phyloP scores from a whole-genome alignment of 495 filamentous ascomycete species.

The Tuber calosporum region DNA sequence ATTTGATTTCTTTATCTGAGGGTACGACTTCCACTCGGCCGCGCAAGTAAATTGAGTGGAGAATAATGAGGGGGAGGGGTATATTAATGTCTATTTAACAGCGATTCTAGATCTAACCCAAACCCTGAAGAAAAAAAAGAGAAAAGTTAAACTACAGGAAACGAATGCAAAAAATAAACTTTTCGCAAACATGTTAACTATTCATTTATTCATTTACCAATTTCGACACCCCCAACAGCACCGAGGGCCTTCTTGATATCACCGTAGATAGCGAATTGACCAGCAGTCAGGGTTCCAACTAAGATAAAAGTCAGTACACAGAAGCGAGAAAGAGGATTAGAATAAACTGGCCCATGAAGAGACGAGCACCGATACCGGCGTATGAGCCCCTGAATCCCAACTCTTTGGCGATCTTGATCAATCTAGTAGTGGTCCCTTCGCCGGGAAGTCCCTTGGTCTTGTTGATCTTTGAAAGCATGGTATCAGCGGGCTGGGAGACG shows the following conservation, averaged over 20 bases:
- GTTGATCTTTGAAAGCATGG: conserved; percentile 99
- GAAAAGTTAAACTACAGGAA: conserved; percentile 21
- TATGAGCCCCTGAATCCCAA: conserved; percentile 84
- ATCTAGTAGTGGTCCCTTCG: conserved; percentile 81
- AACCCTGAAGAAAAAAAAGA: conserved; percentile 25
- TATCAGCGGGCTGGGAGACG: conserved; percentile 96
- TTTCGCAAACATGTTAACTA: conserved; percentile 10
- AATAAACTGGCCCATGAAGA: conserved; percentile 57
- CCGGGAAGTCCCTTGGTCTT: conserved; percentile 95
- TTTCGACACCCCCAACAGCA: conserved; percentile 42
- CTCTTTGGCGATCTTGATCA: conserved; percentile 94
- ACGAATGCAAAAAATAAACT: conserved; percentile 9
- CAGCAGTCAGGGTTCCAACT: conserved; percentile 72
- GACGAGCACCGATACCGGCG: conserved; percentile 84
- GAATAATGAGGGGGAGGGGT: conserved; percentile 7
- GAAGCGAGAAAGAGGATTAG: neutral
- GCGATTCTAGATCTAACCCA: conserved; percentile 31
- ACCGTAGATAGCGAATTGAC: conserved; percentile 97
- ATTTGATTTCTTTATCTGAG: too few relatives aligned
- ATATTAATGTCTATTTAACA: conserved; percentile 38
- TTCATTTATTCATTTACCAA: conserved; percentile 28
- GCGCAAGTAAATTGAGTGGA: neutral
- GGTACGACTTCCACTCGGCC: too few relatives aligned
- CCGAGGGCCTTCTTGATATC: conserved; percentile 58
- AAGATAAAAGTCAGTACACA: conserved; percentile 26